Conservation (phyloP, 495 filamentous ascomycete species). For the Penicillium steckii region DNA sequence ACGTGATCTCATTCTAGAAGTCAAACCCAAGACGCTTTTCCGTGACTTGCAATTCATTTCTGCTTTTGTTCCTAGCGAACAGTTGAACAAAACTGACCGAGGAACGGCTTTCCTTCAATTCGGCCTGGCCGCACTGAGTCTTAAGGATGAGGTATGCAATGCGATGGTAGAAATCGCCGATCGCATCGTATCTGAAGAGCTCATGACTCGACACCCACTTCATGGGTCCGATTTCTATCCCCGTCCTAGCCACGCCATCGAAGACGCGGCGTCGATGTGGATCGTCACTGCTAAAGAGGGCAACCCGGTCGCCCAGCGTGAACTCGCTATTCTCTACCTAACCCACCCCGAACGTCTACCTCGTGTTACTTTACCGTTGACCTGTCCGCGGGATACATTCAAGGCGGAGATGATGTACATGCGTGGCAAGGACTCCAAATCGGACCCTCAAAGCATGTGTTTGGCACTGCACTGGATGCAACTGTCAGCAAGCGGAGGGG, state of each 20-base stretch:
- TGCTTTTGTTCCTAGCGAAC: conserved; percentile 77
- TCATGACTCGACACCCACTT: conserved; percentile 43
- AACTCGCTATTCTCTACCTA: conserved; percentile 91
- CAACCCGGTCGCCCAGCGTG: conserved; percentile 86
- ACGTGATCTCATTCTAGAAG: conserved; percentile 71
- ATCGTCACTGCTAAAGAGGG: conserved; percentile 94
- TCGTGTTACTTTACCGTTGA: conserved; percentile 79
- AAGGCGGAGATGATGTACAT: conserved; percentile 81
- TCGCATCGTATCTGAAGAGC: conserved; percentile 43
- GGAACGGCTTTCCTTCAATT: conserved; percentile 96
- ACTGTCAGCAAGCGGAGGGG: conserved; percentile 79
- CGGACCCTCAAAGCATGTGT: conserved; percentile 90
- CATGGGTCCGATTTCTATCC: conserved; percentile 34
- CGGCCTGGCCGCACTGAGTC: conserved; percentile 77
- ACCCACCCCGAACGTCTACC: conserved; percentile 88
- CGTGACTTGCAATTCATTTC: conserved; percentile 95
- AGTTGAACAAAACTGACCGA: conserved; percentile 79
- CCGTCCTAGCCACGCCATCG: conserved; percentile 54
- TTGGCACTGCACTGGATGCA: conserved; percentile 99
- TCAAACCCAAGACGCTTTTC: conserved; percentile 88
- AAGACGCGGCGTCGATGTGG: conserved; percentile 89
- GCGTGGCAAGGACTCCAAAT: conserved; percentile 51
- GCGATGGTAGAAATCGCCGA: conserved; percentile 80
- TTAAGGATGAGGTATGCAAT: conserved; percentile 87
- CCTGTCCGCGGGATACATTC: conserved; percentile 85